These are phyloP conservation scores for Hemileccinum rubropunctum DNA, from an alignment of 768 basidiomycete species.

Conservation along the genomic window DNA sequence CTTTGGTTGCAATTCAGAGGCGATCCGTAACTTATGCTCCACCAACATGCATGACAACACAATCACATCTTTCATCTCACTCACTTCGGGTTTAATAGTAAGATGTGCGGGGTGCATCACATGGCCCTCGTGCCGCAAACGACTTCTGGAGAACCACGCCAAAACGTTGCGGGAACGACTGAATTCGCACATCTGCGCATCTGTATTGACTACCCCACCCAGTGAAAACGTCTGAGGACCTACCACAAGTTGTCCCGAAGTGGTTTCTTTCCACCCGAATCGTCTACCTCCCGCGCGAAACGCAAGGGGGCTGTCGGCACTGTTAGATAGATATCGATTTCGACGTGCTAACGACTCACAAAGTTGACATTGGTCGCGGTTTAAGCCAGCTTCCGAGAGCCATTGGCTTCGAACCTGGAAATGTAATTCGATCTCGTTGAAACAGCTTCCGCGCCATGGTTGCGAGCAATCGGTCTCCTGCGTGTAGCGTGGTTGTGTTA, in stretches of 20 bases:
- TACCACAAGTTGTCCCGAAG: conserved; percentile 12
- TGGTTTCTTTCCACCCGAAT: conserved; percentile 11
- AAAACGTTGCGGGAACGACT: neutral
- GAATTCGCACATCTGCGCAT: conserved; percentile 11
- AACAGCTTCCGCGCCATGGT: conserved; percentile 14
- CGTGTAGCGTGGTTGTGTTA: conserved; percentile 6
- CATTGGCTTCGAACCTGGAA: conserved; percentile 10
- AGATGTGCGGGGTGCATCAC: conserved; percentile 3
- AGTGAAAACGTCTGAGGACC: neutral
- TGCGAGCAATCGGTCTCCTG: conserved; percentile 1
- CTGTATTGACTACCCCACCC: neutral
- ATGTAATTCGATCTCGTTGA: conserved; percentile 10
- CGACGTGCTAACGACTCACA: conserved; percentile 9
- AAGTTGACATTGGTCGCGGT: neutral
- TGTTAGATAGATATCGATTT: neutral
- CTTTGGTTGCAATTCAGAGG: neutral
- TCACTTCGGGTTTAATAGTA: conserved; percentile 11
- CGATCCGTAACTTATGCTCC: conserved; percentile 8
- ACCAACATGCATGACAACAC: conserved; percentile 22
- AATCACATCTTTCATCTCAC: conserved; percentile 11
- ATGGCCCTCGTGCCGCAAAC: neutral
- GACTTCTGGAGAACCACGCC: conserved; percentile 14
- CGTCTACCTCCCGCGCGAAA: conserved; percentile 6
- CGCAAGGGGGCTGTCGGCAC: conserved; percentile 8
- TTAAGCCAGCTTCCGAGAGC: conserved; percentile 15